Conservation (phyloP, 257 asterid species). For the Solanum dulcamara region DNA sequence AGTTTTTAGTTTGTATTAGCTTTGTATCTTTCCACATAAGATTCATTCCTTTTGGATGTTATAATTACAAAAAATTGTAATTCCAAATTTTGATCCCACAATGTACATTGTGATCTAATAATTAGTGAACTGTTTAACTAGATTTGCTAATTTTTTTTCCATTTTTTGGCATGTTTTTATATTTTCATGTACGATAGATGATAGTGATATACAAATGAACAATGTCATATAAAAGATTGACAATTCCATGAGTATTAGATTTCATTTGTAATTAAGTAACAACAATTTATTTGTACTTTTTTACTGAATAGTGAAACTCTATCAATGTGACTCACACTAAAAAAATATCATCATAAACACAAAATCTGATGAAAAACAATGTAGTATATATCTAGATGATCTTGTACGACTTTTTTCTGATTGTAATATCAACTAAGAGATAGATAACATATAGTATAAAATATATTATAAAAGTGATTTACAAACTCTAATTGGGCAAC, state of each 20-base stretch:
- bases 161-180: background rate
- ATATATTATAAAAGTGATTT: background rate
- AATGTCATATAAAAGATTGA: background rate
- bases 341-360: no score
- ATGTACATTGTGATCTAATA: background rate
- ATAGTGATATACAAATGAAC: background rate
- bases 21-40: background rate
- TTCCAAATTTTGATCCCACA: background rate
- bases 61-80: background rate
- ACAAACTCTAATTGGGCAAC: background rate
- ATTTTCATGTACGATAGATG: background rate
- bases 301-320: no score
- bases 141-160: background rate
- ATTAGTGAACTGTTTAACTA: background rate
- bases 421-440: background rate
- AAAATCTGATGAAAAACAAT: no score
- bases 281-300: no score
- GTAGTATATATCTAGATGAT: background rate
- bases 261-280: no score
- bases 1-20: background rate
- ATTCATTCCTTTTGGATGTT: background rate
- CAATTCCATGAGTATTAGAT: background rate
- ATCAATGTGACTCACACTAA: accelerated
- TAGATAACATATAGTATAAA: no score
- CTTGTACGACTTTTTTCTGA: background rate